Evolutionary conservation across 345 rosid genomes (phyloP).

Genomic region (Rhodamnia argentea): DNA sequence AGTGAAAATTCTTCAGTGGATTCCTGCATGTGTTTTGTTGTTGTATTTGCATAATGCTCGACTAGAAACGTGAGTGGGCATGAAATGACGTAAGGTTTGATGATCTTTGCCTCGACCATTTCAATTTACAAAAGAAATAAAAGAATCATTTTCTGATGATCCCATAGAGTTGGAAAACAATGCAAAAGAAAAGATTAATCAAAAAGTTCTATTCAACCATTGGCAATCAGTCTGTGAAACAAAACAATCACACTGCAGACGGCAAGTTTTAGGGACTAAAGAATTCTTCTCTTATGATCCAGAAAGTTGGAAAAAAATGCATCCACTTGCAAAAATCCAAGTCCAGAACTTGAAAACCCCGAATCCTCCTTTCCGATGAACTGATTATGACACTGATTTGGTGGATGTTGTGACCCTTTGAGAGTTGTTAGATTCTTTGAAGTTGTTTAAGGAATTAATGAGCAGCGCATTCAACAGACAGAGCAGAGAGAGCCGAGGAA

Average conservation of each 20-base stretch:
- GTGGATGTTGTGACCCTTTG: background rate
- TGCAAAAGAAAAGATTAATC: background rate
- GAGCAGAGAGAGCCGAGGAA: background rate
- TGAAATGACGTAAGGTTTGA: background rate
- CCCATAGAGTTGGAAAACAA: background rate
- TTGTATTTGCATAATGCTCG: background rate
- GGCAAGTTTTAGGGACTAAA: background rate
- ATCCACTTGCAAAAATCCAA: background rate
- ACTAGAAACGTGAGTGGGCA: background rate
- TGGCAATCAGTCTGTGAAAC: background rate
- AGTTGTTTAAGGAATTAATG: background rate
- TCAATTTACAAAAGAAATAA: background rate
- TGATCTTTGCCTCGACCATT: background rate
- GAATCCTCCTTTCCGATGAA: background rate
- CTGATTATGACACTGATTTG: background rate
- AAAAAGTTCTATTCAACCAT: background rate
- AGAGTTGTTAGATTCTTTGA: background rate
- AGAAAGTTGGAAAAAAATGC: background rate
- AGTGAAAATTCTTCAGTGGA: background rate
- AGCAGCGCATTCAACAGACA: background rate
- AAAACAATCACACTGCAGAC: background rate
- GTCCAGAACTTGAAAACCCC: background rate
- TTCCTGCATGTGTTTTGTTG: background rate
- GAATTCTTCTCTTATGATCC: background rate
- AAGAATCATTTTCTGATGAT: background rate